Evolutionary conservation across 345 rosid species (phyloP), one percentile per base, ranked within the genome.

Genomic region (Sisymbrium altissimum): DNA sequence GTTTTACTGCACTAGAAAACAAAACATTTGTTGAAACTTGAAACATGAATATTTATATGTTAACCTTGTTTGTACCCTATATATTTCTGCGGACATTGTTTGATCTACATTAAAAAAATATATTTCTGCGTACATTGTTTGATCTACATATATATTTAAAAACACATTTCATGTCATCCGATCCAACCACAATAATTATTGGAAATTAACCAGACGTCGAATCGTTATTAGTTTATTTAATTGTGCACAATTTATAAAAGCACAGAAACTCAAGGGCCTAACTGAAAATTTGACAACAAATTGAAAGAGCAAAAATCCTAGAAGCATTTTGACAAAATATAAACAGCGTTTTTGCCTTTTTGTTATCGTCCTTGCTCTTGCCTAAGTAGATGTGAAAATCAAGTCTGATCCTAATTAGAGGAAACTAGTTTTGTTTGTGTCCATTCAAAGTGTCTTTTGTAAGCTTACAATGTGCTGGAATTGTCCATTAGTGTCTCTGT

Each of bases 241-340:
- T 23, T 23, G 9, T 2, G 13, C 2, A 1, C 10, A 12, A 4
- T 1, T 3, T 25, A 13, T 33, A 53, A 53, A 53, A 7, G 58
- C 13, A 53, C 17, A 53, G 12, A 46, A 67, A 13, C 3, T 0
- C 0, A 67, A 75, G 69, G 70, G 70, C 2, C 21, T 10, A 39
- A 39, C 0, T 33, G 57, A 3, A 69, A n/a, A 53, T 76, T 60
- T 12, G n/a, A 1, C 0, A 27, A 35, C 3, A 76, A 8, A 59
- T 9, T 7, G 21, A 32, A 32, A 48, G 27, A 58, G 30, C 46
- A 52, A 69, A 46, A 76, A 44, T 75, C 80, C 71, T 76, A 68
- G 32, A 52, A 50, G 21, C 35, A 27, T 53, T 27, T 49, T 53
- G 58, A 11, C 21, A 13, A 41, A 38, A 10, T 74, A 74, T 67